phyloP scores from a whole-genome alignment of 345 rosid species.

The Toxicodendron radicans region DNA sequence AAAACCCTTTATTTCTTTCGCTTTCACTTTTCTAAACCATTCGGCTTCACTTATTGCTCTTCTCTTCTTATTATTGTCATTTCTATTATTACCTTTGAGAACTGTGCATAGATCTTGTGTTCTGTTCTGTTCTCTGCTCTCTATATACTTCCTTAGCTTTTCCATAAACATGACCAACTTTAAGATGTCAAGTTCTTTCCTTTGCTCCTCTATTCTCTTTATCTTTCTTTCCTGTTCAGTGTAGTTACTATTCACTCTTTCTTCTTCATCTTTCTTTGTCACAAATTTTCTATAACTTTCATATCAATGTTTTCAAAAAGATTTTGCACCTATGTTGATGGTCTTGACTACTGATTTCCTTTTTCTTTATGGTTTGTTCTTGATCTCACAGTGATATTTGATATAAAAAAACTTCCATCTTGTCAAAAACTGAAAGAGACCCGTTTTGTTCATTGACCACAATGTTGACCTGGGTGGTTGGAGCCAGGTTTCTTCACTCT shows the following conservation, averaged over 20 bases:
- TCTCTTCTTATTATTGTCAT: conserved; percentile 40
- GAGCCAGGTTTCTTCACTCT: background rate
- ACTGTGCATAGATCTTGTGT: conserved; percentile 40
- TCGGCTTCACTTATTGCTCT: conserved; percentile 16
- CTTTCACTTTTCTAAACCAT: conserved; percentile 31
- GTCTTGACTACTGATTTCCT: conserved; percentile 16
- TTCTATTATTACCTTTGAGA: conserved; percentile 45
- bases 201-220: conserved; percentile 5
- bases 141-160: conserved; percentile 30
- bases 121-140: conserved; percentile 17
- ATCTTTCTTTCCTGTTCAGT: conserved; percentile 10
- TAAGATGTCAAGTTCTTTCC: conserved; percentile 13
- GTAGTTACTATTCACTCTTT: conserved; percentile 4
- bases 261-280: conserved; percentile 6
- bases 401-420: background rate
- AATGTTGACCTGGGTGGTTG: background rate
- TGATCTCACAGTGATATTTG: conserved; percentile 11
- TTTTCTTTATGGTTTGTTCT: conserved; percentile 20
- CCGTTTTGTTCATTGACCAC: conserved; percentile 10
- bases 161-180: conserved; percentile 24
- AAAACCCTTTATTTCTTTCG: conserved; percentile 36
- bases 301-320: conserved; percentile 18
- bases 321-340: conserved; percentile 11
- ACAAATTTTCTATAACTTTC: background rate
- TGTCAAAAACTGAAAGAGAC: background rate